phyloP scores from a whole-genome alignment of 805 yeast genomes.

The Nadsonia fulvescens region DNA sequence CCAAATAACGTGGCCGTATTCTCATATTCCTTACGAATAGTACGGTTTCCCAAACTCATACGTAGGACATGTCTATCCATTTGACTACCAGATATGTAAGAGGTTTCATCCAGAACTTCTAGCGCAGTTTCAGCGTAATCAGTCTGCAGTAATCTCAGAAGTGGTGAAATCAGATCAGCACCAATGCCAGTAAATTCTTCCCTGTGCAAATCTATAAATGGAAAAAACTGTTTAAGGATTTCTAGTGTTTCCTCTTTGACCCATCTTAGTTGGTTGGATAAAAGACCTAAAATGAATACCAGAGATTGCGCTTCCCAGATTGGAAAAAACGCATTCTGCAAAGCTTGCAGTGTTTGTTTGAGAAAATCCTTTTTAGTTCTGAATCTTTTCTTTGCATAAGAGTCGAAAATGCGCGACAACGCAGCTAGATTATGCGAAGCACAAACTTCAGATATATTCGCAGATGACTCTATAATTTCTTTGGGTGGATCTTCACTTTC shows the following conservation, averaged over 20 bases:
- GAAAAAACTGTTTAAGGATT: conserved; percentile 53
- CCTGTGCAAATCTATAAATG: conserved; percentile 55
- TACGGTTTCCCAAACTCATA: conserved; percentile 74
- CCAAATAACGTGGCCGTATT: conserved; percentile 83
- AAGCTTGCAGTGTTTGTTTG: conserved; percentile 56
- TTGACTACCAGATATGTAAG: conserved; percentile 72
- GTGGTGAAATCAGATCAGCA: conserved; percentile 85
- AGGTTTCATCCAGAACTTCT: conserved; percentile 76
- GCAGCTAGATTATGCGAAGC: conserved; percentile 34
- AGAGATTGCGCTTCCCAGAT: conserved; percentile 55
- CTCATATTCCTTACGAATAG: conserved; percentile 65
- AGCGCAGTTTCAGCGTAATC: conserved; percentile 80
- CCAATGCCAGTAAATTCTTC: conserved; percentile 81
- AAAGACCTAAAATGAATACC: conserved; percentile 57
- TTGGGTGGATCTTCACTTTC: conserved; percentile 33
- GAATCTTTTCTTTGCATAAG: conserved; percentile 62
- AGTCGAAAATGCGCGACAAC: conserved; percentile 53
- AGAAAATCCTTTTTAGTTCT: conserved; percentile 82
- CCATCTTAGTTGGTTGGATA: conserved; percentile 65
- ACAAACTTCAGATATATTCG: conserved; percentile 43
- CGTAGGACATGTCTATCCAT: conserved; percentile 82
- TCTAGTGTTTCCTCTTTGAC: conserved; percentile 67
- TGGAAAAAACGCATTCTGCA: conserved; percentile 55
- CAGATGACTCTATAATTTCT: conserved; percentile 36
- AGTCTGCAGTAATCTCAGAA: conserved; percentile 59